Percentiles rank a stretch among this genome's conserved stretches.
These are phyloP conservation scores for Pseudevernia furfuracea DNA, from an alignment of 495 filamentous ascomycete species.

Conservation along the genomic window DNA sequence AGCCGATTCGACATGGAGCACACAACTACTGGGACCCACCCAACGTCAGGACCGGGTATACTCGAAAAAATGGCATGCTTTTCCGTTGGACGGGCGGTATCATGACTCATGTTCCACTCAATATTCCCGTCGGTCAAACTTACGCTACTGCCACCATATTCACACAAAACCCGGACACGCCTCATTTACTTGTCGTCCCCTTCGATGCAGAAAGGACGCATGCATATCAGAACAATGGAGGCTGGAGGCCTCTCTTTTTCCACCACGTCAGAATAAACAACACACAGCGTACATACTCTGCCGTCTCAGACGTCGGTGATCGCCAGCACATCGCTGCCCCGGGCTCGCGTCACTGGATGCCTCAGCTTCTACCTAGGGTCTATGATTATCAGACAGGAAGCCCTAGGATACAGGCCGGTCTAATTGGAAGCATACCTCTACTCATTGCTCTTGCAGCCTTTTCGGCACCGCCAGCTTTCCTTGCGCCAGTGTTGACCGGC, in stretches of 20 bases:
- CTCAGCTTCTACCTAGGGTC: conserved; percentile 20
- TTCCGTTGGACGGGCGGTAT: conserved; percentile 20
- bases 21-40: conserved; percentile 11
- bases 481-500: not conserved
- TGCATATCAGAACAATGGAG: not conserved
- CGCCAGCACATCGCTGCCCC: conserved; percentile 19
- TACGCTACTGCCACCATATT: conserved; percentile 13
- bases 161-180: conserved; percentile 18
- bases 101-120: not conserved
- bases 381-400: conserved; percentile 15
- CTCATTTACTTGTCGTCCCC: conserved; percentile 15
- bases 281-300: conserved; percentile 6
- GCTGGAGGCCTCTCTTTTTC: conserved; percentile 16
- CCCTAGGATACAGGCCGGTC: conserved; percentile 8
- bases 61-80: not conserved
- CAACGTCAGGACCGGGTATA: conserved; percentile 1
- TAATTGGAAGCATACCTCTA: conserved; percentile 23
- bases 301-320: not conserved
- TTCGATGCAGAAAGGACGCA: conserved; percentile 7
- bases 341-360: conserved; percentile 13
- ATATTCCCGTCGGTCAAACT: not conserved
- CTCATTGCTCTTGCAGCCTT: conserved; percentile 26
- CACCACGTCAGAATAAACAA: not conserved
- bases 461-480: conserved; percentile 8
- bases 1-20: not conserved